These are phyloP conservation scores for Carallia brachiata DNA, from an alignment of 345 rosid species.

Conservation along the genomic window DNA sequence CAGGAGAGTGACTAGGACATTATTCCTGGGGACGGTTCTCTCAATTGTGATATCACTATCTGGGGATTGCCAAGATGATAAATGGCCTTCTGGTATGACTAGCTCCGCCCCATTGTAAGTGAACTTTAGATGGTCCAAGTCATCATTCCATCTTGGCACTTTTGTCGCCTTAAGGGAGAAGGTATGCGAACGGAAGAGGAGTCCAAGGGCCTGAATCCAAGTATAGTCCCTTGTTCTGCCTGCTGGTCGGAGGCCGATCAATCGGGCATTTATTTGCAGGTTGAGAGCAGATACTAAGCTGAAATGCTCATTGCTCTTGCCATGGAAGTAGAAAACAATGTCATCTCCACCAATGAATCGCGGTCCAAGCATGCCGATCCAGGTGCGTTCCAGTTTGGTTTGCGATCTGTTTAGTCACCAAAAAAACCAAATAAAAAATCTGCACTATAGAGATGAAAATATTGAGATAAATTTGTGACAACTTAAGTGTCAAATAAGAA, in stretches of 20 bases:
- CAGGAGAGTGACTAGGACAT: conserved; percentile 40
- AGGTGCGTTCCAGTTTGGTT: conserved; percentile 34
- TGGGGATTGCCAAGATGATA: conserved; percentile 49
- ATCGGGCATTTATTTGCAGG: conserved; percentile 58
- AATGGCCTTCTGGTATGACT: conserved; percentile 43
- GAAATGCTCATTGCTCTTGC: conserved; percentile 52
- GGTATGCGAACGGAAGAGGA: conserved; percentile 44
- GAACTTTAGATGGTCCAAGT: conserved; percentile 55
- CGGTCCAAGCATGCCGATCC: conserved; percentile 65
- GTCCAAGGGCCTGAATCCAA: conserved; percentile 64
- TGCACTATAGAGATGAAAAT: no score
- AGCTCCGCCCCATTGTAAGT: conserved; percentile 47
- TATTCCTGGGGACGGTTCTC: conserved; percentile 53
- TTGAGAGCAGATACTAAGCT: conserved; percentile 50
- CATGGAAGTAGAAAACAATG: conserved; percentile 63
- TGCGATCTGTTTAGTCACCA: conserved; percentile 19
- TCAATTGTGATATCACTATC: conserved; percentile 50
- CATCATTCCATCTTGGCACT: conserved; percentile 49
- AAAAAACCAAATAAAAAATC: not conserved
- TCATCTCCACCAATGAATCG: conserved; percentile 66
- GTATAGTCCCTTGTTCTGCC: conserved; percentile 57
- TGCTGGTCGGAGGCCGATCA: conserved; percentile 57
- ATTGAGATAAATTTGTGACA: no score
- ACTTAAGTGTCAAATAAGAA: no score
- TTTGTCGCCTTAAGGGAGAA: conserved; percentile 62